Base-by-base conservation (phyloP, 2,329 filamentous ascomycete species). In the Rugonectria rugulosa region DNA sequence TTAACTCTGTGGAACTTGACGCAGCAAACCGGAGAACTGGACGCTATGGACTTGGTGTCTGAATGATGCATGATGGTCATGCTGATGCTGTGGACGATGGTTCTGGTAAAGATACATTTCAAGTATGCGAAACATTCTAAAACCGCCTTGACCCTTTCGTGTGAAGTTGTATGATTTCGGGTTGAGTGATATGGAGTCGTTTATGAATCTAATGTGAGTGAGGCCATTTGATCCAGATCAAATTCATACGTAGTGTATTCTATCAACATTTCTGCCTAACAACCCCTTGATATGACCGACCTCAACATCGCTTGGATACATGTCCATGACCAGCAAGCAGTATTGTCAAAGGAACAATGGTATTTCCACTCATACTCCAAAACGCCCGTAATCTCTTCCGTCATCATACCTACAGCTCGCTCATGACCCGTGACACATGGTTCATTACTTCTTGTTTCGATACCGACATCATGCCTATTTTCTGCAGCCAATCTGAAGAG, bases 401-500 rank as follows among this genome's bases (percentile, higher is more conserved):
- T 50, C 36, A 23, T 20, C 37, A 14, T 10, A 32, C 29, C 37
- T 43, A 46, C 42, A 45, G 21, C 41, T 41, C 27, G 41, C 53
- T 46, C 41, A 27, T 50, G 47, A 46, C 53, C n/a, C 32, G 21
- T 55, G 26, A 44, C 45, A 49, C 41, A 41, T 50, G n/a, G n/a
- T 38, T 56, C 53, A 51, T 56, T 56, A 56, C 53, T 56, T 31
- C 23, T 50, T 45, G 40, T 53, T 53, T 47, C 37, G 43, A 52
- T 26, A 24, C 29, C 24, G 42, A 56, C 53, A 57, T 65, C 32
- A 54, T 58, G 50, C 46, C 56, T 51, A 50, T 41, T 51, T 57
- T 31, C 49, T 27, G 44, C 52, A 38, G 38, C 20, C 14, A 36
- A 36, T 10, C 7, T n/a, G 15, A 7, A n/a, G 38, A 36, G 41